Percentiles rank a stretch among this genome's conserved stretches.
Evolutionary conservation across 805 yeast genomes (phyloP).

Genomic region (Cephaloascus fragrans): DNA sequence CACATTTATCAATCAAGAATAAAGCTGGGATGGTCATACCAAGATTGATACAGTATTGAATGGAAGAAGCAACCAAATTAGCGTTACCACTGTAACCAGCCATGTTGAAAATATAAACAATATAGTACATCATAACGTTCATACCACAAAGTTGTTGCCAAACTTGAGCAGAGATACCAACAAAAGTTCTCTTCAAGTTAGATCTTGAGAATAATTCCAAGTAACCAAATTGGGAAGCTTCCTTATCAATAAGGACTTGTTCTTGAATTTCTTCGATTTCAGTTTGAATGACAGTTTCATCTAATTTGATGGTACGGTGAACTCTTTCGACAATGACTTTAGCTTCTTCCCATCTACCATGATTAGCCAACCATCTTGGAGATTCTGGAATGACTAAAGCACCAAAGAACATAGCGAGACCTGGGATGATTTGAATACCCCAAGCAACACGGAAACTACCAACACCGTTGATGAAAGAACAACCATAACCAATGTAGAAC

Average conservation of each 20-base stretch:
- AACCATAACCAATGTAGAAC: conserved; percentile 48
- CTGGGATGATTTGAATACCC: conserved; percentile 13
- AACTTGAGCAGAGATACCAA: conserved; percentile 25
- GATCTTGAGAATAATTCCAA: conserved; percentile 27
- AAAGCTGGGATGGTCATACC: conserved; percentile 27
- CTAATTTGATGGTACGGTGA: neutral
- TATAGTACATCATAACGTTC: conserved; percentile 36
- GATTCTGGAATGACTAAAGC: conserved; percentile 32
- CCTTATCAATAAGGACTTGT: conserved; percentile 39
- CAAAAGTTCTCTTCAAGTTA: conserved; percentile 23
- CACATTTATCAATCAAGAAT: conserved; percentile 25
- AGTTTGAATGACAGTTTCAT: neutral
- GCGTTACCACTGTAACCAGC: conserved; percentile 26
- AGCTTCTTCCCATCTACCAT: conserved; percentile 34
- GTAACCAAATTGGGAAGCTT: conserved; percentile 22
- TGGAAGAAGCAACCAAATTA: conserved; percentile 23
- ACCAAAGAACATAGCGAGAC: conserved; percentile 21
- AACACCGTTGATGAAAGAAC: conserved; percentile 22
- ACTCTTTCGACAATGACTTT: conserved; percentile 8
- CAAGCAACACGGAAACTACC: conserved; percentile 22
- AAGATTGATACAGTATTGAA: conserved; percentile 25
- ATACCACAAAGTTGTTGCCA: conserved; percentile 33
- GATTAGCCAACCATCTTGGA: conserved; percentile 39
- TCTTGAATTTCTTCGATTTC: conserved; percentile 44
- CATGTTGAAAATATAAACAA: conserved; percentile 31